Conservation (phyloP, 2,329 filamentous ascomycete species). For the Cryphonectria radicalis region DNA sequence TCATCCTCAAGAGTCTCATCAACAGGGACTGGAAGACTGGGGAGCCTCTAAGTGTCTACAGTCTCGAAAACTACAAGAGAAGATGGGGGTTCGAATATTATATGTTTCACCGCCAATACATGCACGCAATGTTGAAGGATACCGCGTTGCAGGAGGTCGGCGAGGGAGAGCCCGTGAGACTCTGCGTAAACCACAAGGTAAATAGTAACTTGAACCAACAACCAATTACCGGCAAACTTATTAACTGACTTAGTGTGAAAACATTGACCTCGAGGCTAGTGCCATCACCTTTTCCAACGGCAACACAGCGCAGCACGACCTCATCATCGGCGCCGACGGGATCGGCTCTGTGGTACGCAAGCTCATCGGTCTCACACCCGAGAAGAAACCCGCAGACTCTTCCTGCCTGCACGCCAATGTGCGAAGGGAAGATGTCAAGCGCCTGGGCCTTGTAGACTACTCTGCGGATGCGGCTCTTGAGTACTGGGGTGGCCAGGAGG, state of each 20-base stretch:
- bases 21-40: slow-evolving; percentile 73
- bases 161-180: slow-evolving; percentile 34
- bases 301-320: slow-evolving; percentile 54
- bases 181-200: slow-evolving; percentile 62
- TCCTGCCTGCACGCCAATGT: slow-evolving; percentile 71
- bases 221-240: neutral
- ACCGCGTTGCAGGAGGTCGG: slow-evolving; percentile 21
- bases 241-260: slow-evolving; percentile 41
- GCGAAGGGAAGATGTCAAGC: slow-evolving; percentile 61
- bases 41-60: slow-evolving; percentile 66
- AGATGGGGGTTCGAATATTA: slow-evolving; percentile 67
- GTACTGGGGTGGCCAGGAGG: slow-evolving; percentile 71
- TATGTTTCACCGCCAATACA: slow-evolving; percentile 64
- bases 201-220: neutral
- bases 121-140: slow-evolving; percentile 42
- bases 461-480: slow-evolving; percentile 64
- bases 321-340: slow-evolving; percentile 68
- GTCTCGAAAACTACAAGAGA: slow-evolving; percentile 66
- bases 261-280: slow-evolving; percentile 57
- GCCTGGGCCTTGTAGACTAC: slow-evolving; percentile 66
- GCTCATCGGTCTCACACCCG: slow-evolving; percentile 65
- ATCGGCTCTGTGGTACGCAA: slow-evolving; percentile 68
- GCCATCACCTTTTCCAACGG: slow-evolving; percentile 60
- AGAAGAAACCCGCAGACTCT: slow-evolving; percentile 61
- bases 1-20: slow-evolving; percentile 68